A percentile compares a stretch with the other conserved stretches of the same genome.
Conservation (phyloP, 176 grass and related monocot genomes). For the Lolium multiflorum region DNA sequence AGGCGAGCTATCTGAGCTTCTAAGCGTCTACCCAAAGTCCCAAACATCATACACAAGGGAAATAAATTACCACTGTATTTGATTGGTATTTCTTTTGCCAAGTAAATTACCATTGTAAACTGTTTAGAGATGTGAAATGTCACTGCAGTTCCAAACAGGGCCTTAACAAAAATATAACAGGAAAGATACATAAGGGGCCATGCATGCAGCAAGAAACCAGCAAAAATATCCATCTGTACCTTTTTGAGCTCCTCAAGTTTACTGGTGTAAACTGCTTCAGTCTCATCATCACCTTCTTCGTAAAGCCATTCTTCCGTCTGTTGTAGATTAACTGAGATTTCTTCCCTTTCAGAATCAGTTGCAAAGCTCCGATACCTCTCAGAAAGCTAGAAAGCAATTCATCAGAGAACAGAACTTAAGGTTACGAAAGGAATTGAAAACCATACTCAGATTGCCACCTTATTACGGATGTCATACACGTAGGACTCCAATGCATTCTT, state of each 20-base stretch:
- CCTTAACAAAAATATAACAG: neutral
- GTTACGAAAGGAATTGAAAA: slow-evolving; percentile 9
- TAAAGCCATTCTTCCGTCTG: slow-evolving; percentile 99
- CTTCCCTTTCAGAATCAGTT: slow-evolving; percentile 90
- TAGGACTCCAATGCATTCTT: slow-evolving; percentile 94
- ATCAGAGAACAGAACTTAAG: slow-evolving; percentile 39
- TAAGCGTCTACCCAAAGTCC: neutral
- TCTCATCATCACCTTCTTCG: slow-evolving; percentile 98
- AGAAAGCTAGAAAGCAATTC: slow-evolving; percentile 70
- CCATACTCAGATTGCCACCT: slow-evolving; percentile 52
- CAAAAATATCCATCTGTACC: slow-evolving; percentile 47
- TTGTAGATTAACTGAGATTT: slow-evolving; percentile 76
- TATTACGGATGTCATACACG: slow-evolving; percentile 95
- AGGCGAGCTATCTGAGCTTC: too few species aligned
- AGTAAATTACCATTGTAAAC: neutral
- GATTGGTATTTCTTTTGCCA: neutral
- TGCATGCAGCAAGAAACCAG: neutral
- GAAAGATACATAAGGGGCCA: slow-evolving; percentile 17
- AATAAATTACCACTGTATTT: neutral
- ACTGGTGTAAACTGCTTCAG: slow-evolving; percentile 79
- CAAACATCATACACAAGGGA: neutral
- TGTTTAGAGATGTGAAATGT: neutral
- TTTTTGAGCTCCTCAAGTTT: slow-evolving; percentile 93
- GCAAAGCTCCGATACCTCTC: slow-evolving; percentile 91
- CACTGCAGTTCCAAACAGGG: neutral